These are phyloP conservation scores for Calonectria pseudoturangicola DNA, from an alignment of 2,329 filamentous ascomycete species.

Conservation along the genomic window DNA sequence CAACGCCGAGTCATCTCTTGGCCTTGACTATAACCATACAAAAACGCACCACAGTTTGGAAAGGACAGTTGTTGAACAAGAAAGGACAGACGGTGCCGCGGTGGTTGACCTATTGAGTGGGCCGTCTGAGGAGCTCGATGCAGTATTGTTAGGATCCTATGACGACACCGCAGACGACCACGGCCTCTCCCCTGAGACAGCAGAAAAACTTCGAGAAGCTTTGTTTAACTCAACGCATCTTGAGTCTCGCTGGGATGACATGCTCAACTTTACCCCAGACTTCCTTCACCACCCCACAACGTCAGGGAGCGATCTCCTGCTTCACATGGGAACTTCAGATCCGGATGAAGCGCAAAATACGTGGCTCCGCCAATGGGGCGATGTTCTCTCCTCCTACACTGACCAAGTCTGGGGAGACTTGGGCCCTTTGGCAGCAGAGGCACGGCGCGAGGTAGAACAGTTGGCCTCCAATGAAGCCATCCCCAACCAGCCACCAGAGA, in stretches of 20 bases:
- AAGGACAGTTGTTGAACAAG: conserved; percentile 43
- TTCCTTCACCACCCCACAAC: conserved; percentile 58
- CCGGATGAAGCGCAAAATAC: conserved; percentile 61
- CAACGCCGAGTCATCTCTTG: conserved; percentile 41
- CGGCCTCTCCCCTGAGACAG: conserved; percentile 54
- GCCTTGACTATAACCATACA: conserved; percentile 26
- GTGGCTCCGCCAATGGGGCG: conserved; percentile 74
- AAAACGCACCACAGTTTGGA: not conserved
- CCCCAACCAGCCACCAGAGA: conserved; percentile 45
- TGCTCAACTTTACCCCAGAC: conserved; percentile 71
- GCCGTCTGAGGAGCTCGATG: conserved; percentile 48
- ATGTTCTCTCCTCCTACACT: conserved; percentile 73
- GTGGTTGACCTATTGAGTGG: conserved; percentile 62
- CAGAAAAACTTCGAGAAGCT: conserved; percentile 59
- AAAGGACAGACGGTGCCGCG: conserved; percentile 61
- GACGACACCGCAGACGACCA: conserved; percentile 52
- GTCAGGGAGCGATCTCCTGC: conserved; percentile 45
- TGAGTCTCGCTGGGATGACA: conserved; percentile 62
- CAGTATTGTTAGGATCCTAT: conserved; percentile 45
- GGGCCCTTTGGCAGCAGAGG: conserved; percentile 72
- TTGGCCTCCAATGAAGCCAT: conserved; percentile 52
- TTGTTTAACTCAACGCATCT: conserved; percentile 58
- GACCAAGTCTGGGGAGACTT: conserved; percentile 83
- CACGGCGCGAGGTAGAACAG: conserved; percentile 72
- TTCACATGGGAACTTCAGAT: conserved; percentile 64